These are phyloP conservation scores for Cladosporium sphaerospermum DNA, from an alignment of 2,329 filamentous ascomycete species.

Conservation along the genomic window DNA sequence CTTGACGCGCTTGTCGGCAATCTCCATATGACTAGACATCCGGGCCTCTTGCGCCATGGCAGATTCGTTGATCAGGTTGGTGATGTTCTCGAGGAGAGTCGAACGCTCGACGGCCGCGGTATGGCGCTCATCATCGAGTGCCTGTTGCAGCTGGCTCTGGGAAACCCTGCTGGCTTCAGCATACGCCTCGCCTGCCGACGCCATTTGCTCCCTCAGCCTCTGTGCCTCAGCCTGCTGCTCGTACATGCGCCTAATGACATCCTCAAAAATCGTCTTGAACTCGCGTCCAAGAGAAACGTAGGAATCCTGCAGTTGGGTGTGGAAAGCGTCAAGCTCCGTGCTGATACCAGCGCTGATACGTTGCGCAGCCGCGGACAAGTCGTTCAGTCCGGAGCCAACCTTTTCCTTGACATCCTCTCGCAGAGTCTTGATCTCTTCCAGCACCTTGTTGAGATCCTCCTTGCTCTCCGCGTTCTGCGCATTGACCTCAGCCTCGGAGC, in stretches of 20 bases:
- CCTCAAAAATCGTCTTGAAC: conserved; percentile 79
- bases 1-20: conserved; percentile 51
- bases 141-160: conserved; percentile 59
- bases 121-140: conserved; percentile 69
- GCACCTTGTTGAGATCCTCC: conserved; percentile 80
- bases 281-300: conserved; percentile 79
- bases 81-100: conserved; percentile 68
- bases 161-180: conserved; percentile 62
- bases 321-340: conserved; percentile 76
- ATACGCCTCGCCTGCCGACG: conserved; percentile 61
- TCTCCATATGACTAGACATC: conserved; percentile 58
- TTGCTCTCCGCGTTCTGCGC: conserved; percentile 63
- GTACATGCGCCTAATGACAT: conserved; percentile 66
- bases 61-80: conserved; percentile 66
- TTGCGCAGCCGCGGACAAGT: conserved; percentile 76
- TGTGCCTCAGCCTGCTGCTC: conserved; percentile 73
- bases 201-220: conserved; percentile 63
- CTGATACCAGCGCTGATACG: conserved; percentile 86
- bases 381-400: conserved; percentile 76
- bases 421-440: conserved; percentile 87
- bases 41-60: conserved; percentile 68
- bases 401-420: conserved; percentile 81
- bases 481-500: conserved; percentile 62
- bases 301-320: conserved; percentile 74
- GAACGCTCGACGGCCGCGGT: conserved; percentile 68